These are phyloP conservation scores for Leptomonas seymouri DNA, from an alignment of 208 protist species.

Conservation along the genomic window DNA sequence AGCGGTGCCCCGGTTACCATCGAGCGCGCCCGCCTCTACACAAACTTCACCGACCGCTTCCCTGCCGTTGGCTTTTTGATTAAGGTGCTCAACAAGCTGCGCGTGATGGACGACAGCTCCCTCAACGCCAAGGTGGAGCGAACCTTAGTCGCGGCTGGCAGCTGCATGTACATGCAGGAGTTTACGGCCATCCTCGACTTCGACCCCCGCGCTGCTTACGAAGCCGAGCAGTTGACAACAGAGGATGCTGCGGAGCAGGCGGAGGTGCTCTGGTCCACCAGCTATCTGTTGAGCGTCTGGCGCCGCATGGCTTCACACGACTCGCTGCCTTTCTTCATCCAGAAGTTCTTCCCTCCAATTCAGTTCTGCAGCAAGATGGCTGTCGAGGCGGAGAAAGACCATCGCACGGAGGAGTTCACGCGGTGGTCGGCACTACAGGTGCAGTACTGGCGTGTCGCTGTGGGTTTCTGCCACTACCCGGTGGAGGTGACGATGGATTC, in stretches of 20 bases:
- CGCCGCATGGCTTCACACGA: constrained; percentile 81
- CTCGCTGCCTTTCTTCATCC: constrained; percentile 76
- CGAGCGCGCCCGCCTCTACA: constrained; percentile 28
- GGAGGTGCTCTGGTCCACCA: constrained; percentile 60
- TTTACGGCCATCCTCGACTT: constrained; percentile 80
- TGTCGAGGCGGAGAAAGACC: constrained; percentile 54
- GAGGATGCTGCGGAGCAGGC: constrained; percentile 36
- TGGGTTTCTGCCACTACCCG: constrained; percentile 87
- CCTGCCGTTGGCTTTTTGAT: constrained; percentile 69
- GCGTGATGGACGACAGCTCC: constrained; percentile 72
- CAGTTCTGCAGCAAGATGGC: constrained; percentile 62
- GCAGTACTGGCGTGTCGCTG: constrained; percentile 80
- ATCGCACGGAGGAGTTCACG: constrained; percentile 48
- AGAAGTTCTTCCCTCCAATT: constrained; percentile 82
- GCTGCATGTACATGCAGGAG: constrained; percentile 76
- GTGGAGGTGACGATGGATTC: constrained; percentile 64
- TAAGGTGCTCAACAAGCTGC: constrained; percentile 87
- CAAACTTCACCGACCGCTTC: constrained; percentile 65
- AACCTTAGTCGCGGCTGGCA: constrained; percentile 68
- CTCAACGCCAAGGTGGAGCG: constrained; percentile 82
- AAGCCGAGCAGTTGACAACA: constrained; percentile 39
- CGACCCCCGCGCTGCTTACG: constrained; percentile 64
- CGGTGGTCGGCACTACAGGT: constrained; percentile 71
- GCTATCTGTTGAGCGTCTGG: constrained; percentile 81
- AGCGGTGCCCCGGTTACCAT: background rate